Percentiles rank a stretch among this genome's conserved stretches.
Conservation (phyloP, 2,329 filamentous ascomycete genomes). For the Fusarium lyarnte region DNA sequence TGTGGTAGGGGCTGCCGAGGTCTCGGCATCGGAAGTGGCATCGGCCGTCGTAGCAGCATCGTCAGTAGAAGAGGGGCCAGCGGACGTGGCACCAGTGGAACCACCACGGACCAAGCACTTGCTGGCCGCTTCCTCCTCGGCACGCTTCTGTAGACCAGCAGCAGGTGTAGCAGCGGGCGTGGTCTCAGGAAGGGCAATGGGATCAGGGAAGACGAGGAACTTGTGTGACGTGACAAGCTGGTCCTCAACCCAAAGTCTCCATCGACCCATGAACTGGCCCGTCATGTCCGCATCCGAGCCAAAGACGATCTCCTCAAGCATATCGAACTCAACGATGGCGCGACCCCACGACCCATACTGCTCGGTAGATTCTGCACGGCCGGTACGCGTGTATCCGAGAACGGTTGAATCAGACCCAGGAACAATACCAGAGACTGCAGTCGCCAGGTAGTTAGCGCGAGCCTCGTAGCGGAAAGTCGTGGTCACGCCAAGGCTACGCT, state of each 20-base stretch:
- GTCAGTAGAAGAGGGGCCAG: background rate
- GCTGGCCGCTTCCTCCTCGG: background rate
- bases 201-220: background rate
- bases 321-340: slow-evolving; percentile 24
- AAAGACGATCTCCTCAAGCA: background rate
- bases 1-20: background rate
- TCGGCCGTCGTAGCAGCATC: background rate
- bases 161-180: background rate
- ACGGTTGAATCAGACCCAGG: slow-evolving; percentile 16
- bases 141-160: background rate
- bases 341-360: background rate
- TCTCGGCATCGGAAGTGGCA: background rate
- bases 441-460: slow-evolving; percentile 1
- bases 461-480: background rate
- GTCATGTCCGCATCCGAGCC: background rate
- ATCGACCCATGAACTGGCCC: slow-evolving; percentile 11
- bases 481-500: background rate
- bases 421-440: slow-evolving; percentile 1
- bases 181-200: background rate
- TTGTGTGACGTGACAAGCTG: slow-evolving; percentile 20
- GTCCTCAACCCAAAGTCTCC: slow-evolving; percentile 37
- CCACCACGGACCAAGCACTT: slow-evolving; percentile 11
- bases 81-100: background rate
- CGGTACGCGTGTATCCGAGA: slow-evolving; percentile 24
- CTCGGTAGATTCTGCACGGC: background rate